phyloP scores from a whole-genome alignment of 805 yeast genomes.

The Metschnikowia lunata region DNA sequence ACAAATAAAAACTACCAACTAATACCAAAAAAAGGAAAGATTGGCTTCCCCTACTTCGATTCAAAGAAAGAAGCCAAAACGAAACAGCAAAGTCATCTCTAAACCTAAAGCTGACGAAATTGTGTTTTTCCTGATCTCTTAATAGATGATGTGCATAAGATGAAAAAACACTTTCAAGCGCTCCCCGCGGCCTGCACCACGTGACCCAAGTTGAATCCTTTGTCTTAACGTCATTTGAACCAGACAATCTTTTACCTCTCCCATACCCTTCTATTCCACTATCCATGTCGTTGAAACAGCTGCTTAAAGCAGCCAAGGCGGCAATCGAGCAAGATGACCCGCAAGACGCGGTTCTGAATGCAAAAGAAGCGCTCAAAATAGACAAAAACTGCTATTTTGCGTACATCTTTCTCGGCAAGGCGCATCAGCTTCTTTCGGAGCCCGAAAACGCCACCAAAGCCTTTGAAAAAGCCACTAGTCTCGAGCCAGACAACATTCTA shows the following conservation, averaged over 20 bases:
- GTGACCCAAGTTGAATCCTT: no score
- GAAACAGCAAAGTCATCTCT: no score
- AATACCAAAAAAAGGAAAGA: no score
- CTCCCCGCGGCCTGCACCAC: no score
- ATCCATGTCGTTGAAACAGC: conserved; percentile 22
- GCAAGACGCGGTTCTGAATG: conserved; percentile 54
- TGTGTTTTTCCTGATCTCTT: no score
- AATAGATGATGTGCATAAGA: no score
- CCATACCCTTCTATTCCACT: background rate
- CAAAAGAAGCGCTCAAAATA: conserved; percentile 49
- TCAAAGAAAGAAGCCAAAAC: no score
- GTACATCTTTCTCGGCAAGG: conserved; percentile 66
- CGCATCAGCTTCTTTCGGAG: conserved; percentile 45
- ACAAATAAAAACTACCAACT: no score
- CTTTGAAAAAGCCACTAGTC: conserved; percentile 46
- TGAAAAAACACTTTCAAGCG: no score
- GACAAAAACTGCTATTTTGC: conserved; percentile 65
- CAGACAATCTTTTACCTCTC: background rate
- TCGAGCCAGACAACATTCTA: conserved; percentile 48
- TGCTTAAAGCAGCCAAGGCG: conserved; percentile 37
- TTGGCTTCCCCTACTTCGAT: no score
- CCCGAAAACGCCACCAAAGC: conserved; percentile 35
- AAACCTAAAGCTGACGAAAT: no score
- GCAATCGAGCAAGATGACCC: conserved; percentile 56
- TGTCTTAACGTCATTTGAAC: no score